Percentiles rank a stretch among this genome's conserved stretches.
These are phyloP conservation scores for Paraphaeosphaeria sporulosa DNA, from an alignment of 2,329 filamentous ascomycete genomes.

Conservation along the genomic window DNA sequence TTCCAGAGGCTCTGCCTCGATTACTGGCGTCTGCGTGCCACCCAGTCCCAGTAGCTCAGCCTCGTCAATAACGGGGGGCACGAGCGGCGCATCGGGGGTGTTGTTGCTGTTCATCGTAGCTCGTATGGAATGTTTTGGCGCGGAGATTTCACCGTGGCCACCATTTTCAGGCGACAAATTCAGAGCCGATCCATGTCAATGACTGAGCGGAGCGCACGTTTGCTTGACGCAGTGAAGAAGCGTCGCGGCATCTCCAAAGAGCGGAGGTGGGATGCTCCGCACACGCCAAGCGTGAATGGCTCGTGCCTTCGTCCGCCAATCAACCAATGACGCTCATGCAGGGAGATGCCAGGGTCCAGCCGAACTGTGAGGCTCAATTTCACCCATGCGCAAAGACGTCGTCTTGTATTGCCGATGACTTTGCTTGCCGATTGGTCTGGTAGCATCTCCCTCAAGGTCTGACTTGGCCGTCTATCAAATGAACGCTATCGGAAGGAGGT, in stretches of 20 bases:
- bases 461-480: not conserved
- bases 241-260: conserved; percentile 16
- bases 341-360: not conserved
- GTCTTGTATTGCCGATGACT: not conserved
- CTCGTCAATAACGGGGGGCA: conserved; percentile 47
- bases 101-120: conserved; percentile 38
- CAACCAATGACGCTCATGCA: conserved; percentile 23
- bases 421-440: not conserved
- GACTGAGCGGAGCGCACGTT: not conserved
- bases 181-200: conserved; percentile 31
- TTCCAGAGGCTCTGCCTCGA: conserved; percentile 41
- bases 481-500: not conserved
- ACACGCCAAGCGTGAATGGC: conserved; percentile 19
- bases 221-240: conserved; percentile 17
- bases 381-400: not conserved
- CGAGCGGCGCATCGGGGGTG: conserved; percentile 36
- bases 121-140: conserved; percentile 21
- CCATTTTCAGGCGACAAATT: conserved; percentile 31
- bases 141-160: conserved; percentile 26
- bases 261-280: conserved; percentile 18
- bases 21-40: conserved; percentile 38
- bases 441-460: too few species aligned
- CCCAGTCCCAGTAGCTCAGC: conserved; percentile 46
- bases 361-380: not conserved
- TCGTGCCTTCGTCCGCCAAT: conserved; percentile 14